Evolutionary conservation across 1,284 basidiomycete genomes (phyloP).

Genomic region (Fistulina hepatica): DNA sequence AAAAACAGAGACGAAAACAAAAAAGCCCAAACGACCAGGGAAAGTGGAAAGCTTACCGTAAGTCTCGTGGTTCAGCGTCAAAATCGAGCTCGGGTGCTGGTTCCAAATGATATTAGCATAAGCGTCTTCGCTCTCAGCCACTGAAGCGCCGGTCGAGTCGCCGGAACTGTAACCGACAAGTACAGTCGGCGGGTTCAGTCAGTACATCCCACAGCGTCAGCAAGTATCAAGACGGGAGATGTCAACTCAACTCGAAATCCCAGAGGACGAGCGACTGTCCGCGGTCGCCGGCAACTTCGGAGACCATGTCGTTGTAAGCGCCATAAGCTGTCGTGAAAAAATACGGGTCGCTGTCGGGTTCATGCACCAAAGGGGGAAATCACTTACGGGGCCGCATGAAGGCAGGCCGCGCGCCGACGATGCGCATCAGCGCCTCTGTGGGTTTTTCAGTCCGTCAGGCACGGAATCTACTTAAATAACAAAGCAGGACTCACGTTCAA

Average conservation of each 20-base stretch:
- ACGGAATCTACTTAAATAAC: too few relatives aligned
- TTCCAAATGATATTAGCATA: slow-evolving; percentile 4
- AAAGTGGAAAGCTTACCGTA: slow-evolving; percentile 18
- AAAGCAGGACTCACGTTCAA: slow-evolving; percentile 32
- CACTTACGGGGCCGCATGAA: slow-evolving; percentile 36
- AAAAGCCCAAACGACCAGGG: background rate
- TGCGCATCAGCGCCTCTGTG: slow-evolving; percentile 38
- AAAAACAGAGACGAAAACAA: background rate
- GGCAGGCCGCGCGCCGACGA: slow-evolving; percentile 35
- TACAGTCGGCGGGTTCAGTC: too few relatives aligned
- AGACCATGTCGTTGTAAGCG: slow-evolving; percentile 37
- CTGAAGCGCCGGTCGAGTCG: slow-evolving; percentile 6
- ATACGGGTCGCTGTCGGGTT: background rate
- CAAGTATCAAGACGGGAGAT: background rate
- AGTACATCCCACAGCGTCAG: background rate
- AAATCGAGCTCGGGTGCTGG: background rate
- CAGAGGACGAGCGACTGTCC: slow-evolving; percentile 29
- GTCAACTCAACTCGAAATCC: slow-evolving; percentile 33
- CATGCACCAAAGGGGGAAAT: background rate
- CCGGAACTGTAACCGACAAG: slow-evolving; percentile 5
- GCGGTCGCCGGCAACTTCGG: slow-evolving; percentile 20
- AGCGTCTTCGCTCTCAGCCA: background rate
- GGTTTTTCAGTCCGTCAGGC: too few relatives aligned
- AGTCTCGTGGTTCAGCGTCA: slow-evolving; percentile 11
- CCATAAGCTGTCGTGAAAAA: slow-evolving; percentile 30